Evolutionary conservation across 2,329 filamentous ascomycete genomes (phyloP), one percentile per base, ranked within the genome.

Genomic region (Curvularia lunata): DNA sequence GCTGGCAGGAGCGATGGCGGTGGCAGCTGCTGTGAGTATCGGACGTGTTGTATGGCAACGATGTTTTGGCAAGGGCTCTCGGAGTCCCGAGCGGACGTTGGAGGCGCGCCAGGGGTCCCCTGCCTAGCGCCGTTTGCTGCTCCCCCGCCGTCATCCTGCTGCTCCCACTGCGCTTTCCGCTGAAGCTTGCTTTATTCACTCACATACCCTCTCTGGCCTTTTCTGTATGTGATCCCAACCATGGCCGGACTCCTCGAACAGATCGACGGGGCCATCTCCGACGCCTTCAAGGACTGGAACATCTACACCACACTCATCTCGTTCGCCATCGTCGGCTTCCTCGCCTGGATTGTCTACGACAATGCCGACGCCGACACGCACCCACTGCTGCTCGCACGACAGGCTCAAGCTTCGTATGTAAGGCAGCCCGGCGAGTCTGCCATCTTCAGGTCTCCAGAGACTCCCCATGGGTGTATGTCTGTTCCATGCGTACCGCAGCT

Each of bases 281-380:
- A 84, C 60, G 78, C 94, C 51, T 80, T 96, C 54, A 84, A 87
- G 37, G 88, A 91, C 77, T 97, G 93, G 92, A 92, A 95, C 75
- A 78, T 85, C 65, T 90, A 90, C 80, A 91, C 91, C 28, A 95
- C 91, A 3, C 71, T 87, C 41, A 83, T 99, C 63, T 83, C 86
- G 45, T 85, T 88, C 23, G 72, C 85, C 59, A 81, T 97, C 42
- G 80, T 88, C 59, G 81, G 84, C 53, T 84, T 92, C 69, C 77
- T 94, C 55, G 83, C 88, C 56, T 92, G 91, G 77, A 85, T 88
- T 43, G 79, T 96, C 63, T 81, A 90, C 69, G 86, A 86, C 60
- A 84, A 86, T 49, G 85, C 86, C 59, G 94, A 97, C 52, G 91
- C 95, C 5, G 95, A 99, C 80, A 90, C 90, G 5, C 95, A 98